Evolutionary conservation across 73 alveolate species (phyloP).

Genomic region (Tetrahymena elliotti): DNA sequence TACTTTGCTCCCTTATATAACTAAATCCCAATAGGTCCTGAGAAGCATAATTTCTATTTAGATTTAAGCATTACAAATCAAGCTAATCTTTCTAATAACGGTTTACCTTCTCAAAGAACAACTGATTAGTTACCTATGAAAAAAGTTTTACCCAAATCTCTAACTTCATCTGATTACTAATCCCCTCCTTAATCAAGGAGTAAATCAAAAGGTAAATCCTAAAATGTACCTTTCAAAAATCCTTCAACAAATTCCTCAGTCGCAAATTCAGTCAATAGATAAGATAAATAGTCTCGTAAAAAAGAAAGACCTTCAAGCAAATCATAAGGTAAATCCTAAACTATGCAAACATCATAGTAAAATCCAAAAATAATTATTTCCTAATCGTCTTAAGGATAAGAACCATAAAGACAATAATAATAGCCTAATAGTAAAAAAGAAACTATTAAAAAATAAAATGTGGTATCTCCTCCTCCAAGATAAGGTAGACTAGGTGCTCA

Average conservation of each 20-base stretch:
- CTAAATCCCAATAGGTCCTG: background rate
- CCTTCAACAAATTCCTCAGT: background rate
- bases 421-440: background rate
- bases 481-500: background rate
- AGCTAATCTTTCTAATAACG: background rate
- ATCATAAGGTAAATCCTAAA: background rate
- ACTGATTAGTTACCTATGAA: background rate
- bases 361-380: background rate
- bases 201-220: background rate
- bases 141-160: background rate
- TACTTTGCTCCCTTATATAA: background rate
- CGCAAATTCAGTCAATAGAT: background rate
- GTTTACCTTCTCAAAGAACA: background rate
- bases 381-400: background rate
- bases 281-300: background rate
- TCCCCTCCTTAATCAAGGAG: background rate
- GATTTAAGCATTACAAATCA: background rate
- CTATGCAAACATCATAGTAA: background rate
- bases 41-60: background rate
- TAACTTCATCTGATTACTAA: background rate
- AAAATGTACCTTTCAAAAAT: background rate
- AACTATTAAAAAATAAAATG: background rate
- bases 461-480: background rate
- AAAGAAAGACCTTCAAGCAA: background rate
- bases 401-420: background rate